Evolutionary conservation across 2,329 filamentous ascomycete genomes (phyloP).

Genomic region (Fusarium hainanense): DNA sequence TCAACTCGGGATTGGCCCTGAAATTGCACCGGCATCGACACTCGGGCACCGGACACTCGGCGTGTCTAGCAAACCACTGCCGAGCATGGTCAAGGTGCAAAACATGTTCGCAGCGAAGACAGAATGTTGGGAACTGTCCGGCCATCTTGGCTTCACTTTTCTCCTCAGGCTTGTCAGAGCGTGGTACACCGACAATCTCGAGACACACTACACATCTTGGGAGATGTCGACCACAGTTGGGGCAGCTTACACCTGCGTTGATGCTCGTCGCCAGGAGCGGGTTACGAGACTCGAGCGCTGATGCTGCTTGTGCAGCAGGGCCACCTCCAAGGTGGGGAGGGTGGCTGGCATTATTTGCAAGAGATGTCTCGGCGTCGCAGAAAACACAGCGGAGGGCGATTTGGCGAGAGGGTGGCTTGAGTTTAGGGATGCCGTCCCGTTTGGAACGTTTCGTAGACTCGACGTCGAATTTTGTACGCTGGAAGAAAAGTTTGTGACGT

Average conservation of each 20-base stretch:
- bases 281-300: constrained; percentile 57
- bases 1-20: constrained; percentile 68
- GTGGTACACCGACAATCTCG: constrained; percentile 72
- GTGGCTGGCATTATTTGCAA: constrained; percentile 53
- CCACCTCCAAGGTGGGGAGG: constrained; percentile 19
- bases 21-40: constrained; percentile 74
- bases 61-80: constrained; percentile 73
- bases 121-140: constrained; percentile 75
- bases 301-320: constrained; percentile 33
- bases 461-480: constrained; percentile 81
- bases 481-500: constrained; percentile 78
- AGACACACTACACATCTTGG: constrained; percentile 76
- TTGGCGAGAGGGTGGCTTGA: constrained; percentile 69
- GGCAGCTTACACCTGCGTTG: constrained; percentile 71
- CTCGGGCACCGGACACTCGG: constrained; percentile 75
- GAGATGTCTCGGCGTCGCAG: constrained; percentile 72
- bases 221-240: constrained; percentile 73
- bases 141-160: constrained; percentile 61
- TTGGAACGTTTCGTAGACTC: constrained; percentile 78
- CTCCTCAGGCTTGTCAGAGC: constrained; percentile 67
- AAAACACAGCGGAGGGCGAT: constrained; percentile 81
- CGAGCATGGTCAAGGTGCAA: constrained; percentile 74
- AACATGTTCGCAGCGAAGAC: constrained; percentile 74
- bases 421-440: constrained; percentile 62
- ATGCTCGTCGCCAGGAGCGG: constrained; percentile 68